Evolutionary conservation across 345 rosid genomes (phyloP).

Genomic region (Citrus australasica): DNA sequence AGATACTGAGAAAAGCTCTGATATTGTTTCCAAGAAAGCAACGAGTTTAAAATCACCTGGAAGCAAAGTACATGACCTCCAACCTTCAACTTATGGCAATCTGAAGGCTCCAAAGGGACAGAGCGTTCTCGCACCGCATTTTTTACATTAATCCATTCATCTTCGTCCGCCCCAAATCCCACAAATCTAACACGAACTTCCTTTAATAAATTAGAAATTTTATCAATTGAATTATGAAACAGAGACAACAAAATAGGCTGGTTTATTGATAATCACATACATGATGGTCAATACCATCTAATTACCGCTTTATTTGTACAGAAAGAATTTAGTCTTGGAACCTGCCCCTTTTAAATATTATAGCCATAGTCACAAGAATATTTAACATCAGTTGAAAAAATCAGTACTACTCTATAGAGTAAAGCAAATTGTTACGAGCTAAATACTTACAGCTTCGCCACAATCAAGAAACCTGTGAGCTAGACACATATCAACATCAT

Average conservation of each 20-base stretch:
- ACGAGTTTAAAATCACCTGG: conserved; percentile 38
- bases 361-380: neutral
- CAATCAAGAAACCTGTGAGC: conserved; percentile 43
- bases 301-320: neutral
- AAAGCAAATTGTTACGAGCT: neutral
- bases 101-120: conserved; percentile 54
- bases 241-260: neutral
- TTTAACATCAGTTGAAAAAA: neutral
- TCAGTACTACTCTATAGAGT: neutral
- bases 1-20: neutral
- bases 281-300: neutral
- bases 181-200: conserved; percentile 69
- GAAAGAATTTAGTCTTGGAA: neutral
- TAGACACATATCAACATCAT: conserved; percentile 56
- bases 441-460: conserved; percentile 59
- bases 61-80: conserved; percentile 67
- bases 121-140: conserved; percentile 53
- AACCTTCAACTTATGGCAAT: conserved; percentile 48
- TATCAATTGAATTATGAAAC: conserved; percentile 16
- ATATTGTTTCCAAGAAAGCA: neutral
- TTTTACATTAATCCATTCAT: conserved; percentile 64
- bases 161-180: conserved; percentile 74
- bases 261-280: neutral
- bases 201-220: conserved; percentile 40
- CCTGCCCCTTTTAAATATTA: neutral